Evolutionary conservation across 164 flowering plant species (phyloP), one percentile per base, ranked within the genome.

Genomic region (Nelumbo lutea): DNA sequence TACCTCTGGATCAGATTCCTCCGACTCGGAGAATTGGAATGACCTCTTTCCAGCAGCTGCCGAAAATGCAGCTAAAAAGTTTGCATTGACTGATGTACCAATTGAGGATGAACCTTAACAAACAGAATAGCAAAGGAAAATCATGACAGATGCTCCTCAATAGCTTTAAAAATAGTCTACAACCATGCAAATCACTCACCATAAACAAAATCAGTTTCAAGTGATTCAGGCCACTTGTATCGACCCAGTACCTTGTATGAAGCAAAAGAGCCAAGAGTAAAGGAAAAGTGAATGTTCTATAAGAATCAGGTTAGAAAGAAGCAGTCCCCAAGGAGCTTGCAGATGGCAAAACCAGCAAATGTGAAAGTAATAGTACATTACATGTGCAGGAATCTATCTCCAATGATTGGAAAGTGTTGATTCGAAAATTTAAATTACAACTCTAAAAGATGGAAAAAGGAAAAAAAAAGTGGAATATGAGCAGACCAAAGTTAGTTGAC

Each of bases 1-100:
- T 79, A 93, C 98, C 88, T 89, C 93, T 64, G 98, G 98, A 78
- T 93, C 98, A 74, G 98, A 90, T 78, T 93, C 98, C 61, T 90
- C 87, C 39, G 97, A 90, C 10, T 93, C 98, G 62, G 73, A 72
- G 55, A 58, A 75, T 52, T 77, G 81, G 62, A 59, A 48, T 27
- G 92, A 79, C 72, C 70, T 81, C 79, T 93, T 90, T 57, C 98
- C 98, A 70, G 86, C 79, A 53, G 97, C 97, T 61, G 94, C 85
- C 48, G 98, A 79, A 86, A 93, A 93, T 70, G 91, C 88, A 78
- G 96, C 96, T 63, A 90, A 68, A 79, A 93, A 93, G 60, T 85
- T 78, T 71, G 92, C 77, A 84, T 77, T 82, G 62, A 90, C 68
- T 50, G 91, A 84, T 68, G 92, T 73, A 47, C 98, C 97, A 78